Evolutionary conservation across 192 early-diverging fungal genomes (phyloP).

Genomic region (Chytriomyces sp.): DNA sequence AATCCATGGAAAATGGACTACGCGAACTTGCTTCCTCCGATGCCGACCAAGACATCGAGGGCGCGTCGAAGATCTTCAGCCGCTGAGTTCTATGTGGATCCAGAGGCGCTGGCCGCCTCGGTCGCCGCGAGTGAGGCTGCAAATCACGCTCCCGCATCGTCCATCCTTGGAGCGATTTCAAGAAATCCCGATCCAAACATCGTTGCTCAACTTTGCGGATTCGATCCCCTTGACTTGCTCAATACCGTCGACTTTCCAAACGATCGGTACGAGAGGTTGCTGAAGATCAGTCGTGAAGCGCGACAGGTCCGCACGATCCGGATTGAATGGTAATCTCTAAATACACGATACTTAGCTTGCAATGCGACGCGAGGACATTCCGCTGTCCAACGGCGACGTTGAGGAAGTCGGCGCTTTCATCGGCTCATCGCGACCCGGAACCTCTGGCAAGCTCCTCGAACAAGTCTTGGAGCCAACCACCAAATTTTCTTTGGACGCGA

Average conservation of each 20-base stretch:
- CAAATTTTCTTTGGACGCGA: constrained; percentile 20
- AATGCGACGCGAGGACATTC: constrained; percentile 21
- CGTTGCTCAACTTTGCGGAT: constrained; percentile 51
- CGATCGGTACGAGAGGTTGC: constrained; percentile 47
- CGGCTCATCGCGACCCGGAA: too few relatives aligned
- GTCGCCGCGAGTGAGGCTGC: too few relatives aligned
- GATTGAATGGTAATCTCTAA: not conserved
- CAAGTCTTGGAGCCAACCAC: constrained; percentile 20
- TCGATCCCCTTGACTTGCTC: constrained; percentile 56
- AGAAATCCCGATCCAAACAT: constrained; percentile 7
- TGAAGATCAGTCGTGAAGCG: constrained; percentile 39
- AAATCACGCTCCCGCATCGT: too few relatives aligned
- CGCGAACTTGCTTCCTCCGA: too few relatives aligned
- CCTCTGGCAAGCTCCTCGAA: too few relatives aligned
- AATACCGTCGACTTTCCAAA: constrained; percentile 57
- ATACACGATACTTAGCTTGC: constrained; percentile 28
- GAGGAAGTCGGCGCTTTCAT: not conserved
- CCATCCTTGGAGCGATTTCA: not conserved
- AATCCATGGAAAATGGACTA: too few relatives aligned
- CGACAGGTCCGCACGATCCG: constrained; percentile 17
- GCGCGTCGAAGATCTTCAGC: too few relatives aligned
- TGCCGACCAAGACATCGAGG: too few relatives aligned
- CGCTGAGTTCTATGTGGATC: too few relatives aligned
- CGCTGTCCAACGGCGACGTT: not conserved
- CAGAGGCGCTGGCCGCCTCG: too few relatives aligned